Evolutionary conservation across 1,139 yeast species (phyloP).

Genomic region (Zygoascus hellenicus): DNA sequence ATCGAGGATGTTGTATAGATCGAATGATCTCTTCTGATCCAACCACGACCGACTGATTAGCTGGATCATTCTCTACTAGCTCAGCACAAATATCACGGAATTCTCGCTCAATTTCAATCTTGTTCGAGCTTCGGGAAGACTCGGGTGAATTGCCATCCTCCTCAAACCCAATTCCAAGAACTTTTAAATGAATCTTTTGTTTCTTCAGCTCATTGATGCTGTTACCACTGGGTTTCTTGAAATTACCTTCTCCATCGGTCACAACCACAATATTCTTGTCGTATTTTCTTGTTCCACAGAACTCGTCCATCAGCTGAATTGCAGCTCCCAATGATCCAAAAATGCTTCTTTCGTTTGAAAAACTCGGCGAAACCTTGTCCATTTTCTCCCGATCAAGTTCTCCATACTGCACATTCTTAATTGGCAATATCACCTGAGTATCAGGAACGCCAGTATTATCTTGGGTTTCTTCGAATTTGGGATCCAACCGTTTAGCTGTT

Average conservation of each 20-base stretch:
- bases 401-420: slow-evolving; percentile 15
- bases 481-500: neutral
- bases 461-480: neutral
- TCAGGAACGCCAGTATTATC: slow-evolving; percentile 21
- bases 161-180: slow-evolving; percentile 35
- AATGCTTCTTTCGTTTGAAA: slow-evolving; percentile 21
- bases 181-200: slow-evolving; percentile 20
- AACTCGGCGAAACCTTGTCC: slow-evolving; percentile 6
- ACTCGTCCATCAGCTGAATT: slow-evolving; percentile 29
- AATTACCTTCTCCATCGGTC: slow-evolving; percentile 36
- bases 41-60: neutral
- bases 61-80: neutral
- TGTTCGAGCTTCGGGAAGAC: neutral
- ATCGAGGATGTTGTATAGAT: slow-evolving; percentile 25
- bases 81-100: slow-evolving; percentile 1
- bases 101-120: slow-evolving; percentile 2
- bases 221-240: slow-evolving; percentile 17
- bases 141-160: slow-evolving; percentile 20
- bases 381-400: slow-evolving; percentile 4
- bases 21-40: slow-evolving; percentile 6
- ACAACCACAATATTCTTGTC: slow-evolving; percentile 41
- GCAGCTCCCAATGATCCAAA: slow-evolving; percentile 33
- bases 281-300: slow-evolving; percentile 34
- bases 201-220: slow-evolving; percentile 18
- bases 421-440: slow-evolving; percentile 7